phyloP scores from a whole-genome alignment of 2,329 filamentous ascomycete genomes.

The Verticillium albo-atrum region DNA sequence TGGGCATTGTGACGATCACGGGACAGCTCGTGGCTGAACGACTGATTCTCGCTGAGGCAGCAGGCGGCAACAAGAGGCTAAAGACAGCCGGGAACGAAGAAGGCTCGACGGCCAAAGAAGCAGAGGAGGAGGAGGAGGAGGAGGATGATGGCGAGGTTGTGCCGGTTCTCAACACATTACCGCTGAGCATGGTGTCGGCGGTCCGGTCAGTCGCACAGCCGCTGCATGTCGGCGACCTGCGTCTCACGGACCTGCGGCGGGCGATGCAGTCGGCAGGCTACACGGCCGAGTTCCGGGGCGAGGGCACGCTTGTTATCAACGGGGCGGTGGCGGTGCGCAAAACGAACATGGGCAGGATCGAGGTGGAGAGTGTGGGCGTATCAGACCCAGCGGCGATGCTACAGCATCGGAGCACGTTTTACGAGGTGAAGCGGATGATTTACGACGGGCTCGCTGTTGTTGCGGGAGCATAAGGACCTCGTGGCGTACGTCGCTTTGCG shows the following conservation, averaged over 20 bases:
- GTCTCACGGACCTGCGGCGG: constrained; percentile 81
- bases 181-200: constrained; percentile 60
- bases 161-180: constrained; percentile 51
- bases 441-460: constrained; percentile 94
- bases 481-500: too few relatives aligned
- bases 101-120: constrained; percentile 2
- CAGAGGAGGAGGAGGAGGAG: constrained; percentile 12
- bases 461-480: constrained; percentile 31
- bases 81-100: constrained; percentile 33
- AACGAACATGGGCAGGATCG: constrained; percentile 78
- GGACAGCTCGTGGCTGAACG: constrained; percentile 52
- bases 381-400: constrained; percentile 32
- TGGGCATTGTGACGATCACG: constrained; percentile 90
- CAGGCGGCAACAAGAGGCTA: constrained; percentile 42
- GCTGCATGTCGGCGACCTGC: constrained; percentile 88
- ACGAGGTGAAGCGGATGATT: constrained; percentile 83
- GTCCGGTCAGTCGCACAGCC: constrained; percentile 77
- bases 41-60: constrained; percentile 36
- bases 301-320: constrained; percentile 87
- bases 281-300: constrained; percentile 86
- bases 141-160: constrained; percentile 20
- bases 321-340: constrained; percentile 85
- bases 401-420: constrained; percentile 64
- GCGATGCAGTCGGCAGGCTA: constrained; percentile 80
- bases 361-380: constrained; percentile 72